Conservation (phyloP, 208 protist species). For the Acanthamoeba lenticulata region DNA sequence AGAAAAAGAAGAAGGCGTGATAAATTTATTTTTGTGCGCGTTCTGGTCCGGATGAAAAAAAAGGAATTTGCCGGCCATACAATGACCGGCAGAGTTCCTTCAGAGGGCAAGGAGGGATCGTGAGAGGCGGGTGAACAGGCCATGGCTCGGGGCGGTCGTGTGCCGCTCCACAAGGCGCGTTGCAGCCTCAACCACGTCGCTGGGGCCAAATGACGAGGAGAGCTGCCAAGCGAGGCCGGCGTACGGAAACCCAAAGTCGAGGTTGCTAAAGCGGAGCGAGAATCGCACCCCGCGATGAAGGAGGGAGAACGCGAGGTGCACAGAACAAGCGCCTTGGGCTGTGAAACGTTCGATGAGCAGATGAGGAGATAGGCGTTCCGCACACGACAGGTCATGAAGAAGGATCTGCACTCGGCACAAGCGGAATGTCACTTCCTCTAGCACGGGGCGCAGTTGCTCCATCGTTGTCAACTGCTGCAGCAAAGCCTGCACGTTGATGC, state of each 20-base stretch:
- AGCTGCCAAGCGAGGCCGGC: not conserved
- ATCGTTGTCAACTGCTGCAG: not conserved
- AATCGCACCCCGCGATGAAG: not conserved
- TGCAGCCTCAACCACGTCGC: not conserved
- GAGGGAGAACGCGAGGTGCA: not conserved
- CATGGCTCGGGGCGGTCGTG: not conserved
- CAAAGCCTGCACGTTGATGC: not conserved
- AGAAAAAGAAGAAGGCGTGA: too few species aligned
- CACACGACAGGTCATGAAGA: not conserved
- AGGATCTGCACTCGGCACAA: not conserved
- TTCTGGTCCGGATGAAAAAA: too few species aligned
- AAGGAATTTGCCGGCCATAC: too few species aligned
- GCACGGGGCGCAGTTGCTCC: not conserved
- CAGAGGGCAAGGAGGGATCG: not conserved
- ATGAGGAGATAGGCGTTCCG: not conserved
- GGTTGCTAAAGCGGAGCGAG: not conserved
- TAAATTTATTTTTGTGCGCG: too few species aligned
- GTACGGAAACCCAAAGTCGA: not conserved
- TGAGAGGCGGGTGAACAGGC: not conserved
- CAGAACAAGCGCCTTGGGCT: not conserved
- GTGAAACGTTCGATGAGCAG: not conserved
- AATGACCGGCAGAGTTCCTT: too few species aligned
- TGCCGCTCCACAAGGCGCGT: not conserved
- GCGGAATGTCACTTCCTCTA: not conserved
- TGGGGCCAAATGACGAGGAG: not conserved